Evolutionary conservation across 2,329 filamentous ascomycete genomes (phyloP).

Genomic region (Dryadomyces quercivorus): DNA sequence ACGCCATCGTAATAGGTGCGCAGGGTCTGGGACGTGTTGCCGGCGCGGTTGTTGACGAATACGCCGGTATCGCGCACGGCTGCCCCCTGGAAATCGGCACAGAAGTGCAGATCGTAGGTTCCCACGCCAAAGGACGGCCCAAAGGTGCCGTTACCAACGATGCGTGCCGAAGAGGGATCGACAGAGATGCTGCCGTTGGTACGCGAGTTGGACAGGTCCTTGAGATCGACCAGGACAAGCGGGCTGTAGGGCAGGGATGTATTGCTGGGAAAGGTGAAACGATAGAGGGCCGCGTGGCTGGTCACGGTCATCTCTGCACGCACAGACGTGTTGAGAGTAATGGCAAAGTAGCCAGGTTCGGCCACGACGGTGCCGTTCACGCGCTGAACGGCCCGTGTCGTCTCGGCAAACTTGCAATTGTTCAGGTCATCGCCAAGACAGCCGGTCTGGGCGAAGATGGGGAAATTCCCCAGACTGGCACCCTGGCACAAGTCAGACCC

Average conservation of each 20-base stretch:
- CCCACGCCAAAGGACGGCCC: constrained; percentile 49
- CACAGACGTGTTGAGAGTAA: constrained; percentile 41
- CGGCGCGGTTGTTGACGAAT: constrained; percentile 27
- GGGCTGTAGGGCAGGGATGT: constrained; percentile 20
- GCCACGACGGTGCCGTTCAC: constrained; percentile 32
- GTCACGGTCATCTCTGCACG: constrained; percentile 47
- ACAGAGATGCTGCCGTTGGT: constrained; percentile 38
- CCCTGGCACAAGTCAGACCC: constrained; percentile 10
- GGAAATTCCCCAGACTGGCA: constrained; percentile 33
- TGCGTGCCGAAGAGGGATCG: constrained; percentile 34
- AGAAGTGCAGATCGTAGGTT: constrained; percentile 45
- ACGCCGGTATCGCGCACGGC: constrained; percentile 22
- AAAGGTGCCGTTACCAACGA: constrained; percentile 46
- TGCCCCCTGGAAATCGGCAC: constrained; percentile 43
- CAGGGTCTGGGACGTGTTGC: constrained; percentile 24
- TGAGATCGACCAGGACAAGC: constrained; percentile 45
- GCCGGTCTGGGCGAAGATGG: constrained; percentile 28
- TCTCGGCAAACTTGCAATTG: constrained; percentile 40
- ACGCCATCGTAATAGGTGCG: constrained; percentile 8
- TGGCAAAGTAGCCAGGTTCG: constrained; percentile 42
- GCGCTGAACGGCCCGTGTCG: constrained; percentile 28
- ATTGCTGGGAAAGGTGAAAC: constrained; percentile 39
- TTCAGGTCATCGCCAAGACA: constrained; percentile 29
- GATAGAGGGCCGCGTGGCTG: constrained; percentile 49
- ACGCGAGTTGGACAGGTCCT: constrained; percentile 42